A percentile compares a stretch with the other conserved stretches of the same genome.
These are phyloP conservation scores for Coemansia sp. DNA, from an alignment of 192 early-diverging fungal species.

Conservation along the genomic window DNA sequence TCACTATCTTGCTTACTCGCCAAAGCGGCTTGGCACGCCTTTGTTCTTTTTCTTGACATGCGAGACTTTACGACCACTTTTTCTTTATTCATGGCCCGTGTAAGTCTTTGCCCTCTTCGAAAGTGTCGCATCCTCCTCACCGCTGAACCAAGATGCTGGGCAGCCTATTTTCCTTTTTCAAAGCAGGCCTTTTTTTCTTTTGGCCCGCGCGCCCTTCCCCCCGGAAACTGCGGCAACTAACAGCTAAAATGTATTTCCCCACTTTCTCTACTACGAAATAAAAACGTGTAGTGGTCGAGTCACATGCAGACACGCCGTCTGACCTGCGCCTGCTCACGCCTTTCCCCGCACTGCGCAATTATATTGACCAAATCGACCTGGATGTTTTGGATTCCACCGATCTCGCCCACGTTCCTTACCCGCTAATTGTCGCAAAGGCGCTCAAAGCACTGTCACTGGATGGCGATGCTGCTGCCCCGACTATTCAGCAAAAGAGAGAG, in stretches of 20 bases:
- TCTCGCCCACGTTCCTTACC: conserved; percentile 83
- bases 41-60: not conserved
- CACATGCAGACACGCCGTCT: conserved; percentile 75
- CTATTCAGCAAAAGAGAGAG: conserved; percentile 64
- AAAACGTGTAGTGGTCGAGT: conserved; percentile 76
- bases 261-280: not conserved
- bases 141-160: not conserved
- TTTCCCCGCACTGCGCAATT: conserved; percentile 69
- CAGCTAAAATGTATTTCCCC: not conserved
- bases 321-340: conserved; percentile 88
- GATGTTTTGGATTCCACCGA: conserved; percentile 65
- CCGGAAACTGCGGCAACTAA: not conserved
- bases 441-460: conserved; percentile 76
- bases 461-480: conserved; percentile 44
- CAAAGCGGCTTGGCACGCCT: not conserved
- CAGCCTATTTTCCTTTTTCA: not conserved
- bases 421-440: conserved; percentile 78
- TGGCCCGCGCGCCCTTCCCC: not conserved
- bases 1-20: conserved; percentile 1
- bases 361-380: conserved; percentile 72
- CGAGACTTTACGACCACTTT: conserved; percentile 2
- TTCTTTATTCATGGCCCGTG: not conserved
- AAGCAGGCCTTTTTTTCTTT: not conserved
- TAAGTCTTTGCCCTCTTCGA: not conserved
- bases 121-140: not conserved